Evolutionary conservation across 2,329 filamentous ascomycete species (phyloP), one percentile per base, ranked within the genome.

Genomic region (Neurospora sp.): DNA sequence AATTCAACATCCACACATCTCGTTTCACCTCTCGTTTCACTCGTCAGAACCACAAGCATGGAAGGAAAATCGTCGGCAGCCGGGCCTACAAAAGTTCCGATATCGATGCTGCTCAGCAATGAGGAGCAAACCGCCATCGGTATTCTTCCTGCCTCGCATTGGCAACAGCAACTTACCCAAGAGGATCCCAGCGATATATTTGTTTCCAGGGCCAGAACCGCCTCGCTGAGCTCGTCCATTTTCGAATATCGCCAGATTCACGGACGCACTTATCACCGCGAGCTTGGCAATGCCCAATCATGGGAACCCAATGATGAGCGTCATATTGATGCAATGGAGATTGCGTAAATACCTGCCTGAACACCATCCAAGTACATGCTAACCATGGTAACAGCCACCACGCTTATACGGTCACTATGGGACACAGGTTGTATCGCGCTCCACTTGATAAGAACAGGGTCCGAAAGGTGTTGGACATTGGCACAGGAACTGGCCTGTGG

Each of bases 191-290:
- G 36, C 15, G 66, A 19, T 1, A 19, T 69, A 39, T 19, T 66
- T 10, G 3, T 42, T 36, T 36, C 52, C 23, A 69, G 36, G 52
- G 52, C 75, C 13, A 79, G 78, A 2, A 79, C 78, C 0, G 74
- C 75, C 1, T 80, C 79, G 15, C 72, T 80, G 3, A 75, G 76
- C 4, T 77, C 77, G 7, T 79, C 77, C 70, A 77, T 80, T 42
- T 75, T 77, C 36, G 74, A 79, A 43, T 79, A 79, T 68, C 77
- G 78, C 46, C 73, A 69, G 23, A 71, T 80, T 23, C 76, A 79
- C 36, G 68, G 68, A n/a, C n/a, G 68, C 11, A 66, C 68, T 7
- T 69, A 69, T 17, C 36, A 67, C 9, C 17, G 52, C n/a, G 38
- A 38, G 10, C 15, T 66, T 10, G 58, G 43, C 13, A 67, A 38